phyloP scores from a whole-genome alignment of 768 basidiomycete species.

The Amanita muscaria region DNA sequence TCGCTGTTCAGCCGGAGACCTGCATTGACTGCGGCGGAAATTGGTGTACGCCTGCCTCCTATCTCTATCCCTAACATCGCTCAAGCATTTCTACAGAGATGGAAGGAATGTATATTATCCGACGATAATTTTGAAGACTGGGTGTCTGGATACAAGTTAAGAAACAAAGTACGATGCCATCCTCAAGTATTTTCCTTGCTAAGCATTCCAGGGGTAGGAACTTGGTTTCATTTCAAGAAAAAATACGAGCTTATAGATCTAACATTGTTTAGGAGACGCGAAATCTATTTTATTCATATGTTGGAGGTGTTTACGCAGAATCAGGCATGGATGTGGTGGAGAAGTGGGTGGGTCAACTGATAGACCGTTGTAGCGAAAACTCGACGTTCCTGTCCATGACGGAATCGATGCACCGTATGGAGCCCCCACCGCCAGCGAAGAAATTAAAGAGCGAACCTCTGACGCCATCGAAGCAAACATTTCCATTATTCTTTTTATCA shows the following conservation, averaged over 20 bases:
- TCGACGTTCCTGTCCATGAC: constrained; percentile 10
- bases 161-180: constrained; percentile 39
- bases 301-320: constrained; percentile 53
- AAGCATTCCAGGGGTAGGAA: constrained; percentile 31
- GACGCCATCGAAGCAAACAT: constrained; percentile 14
- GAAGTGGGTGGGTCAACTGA: constrained; percentile 45
- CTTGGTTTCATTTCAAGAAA: constrained; percentile 11
- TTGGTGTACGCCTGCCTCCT: constrained; percentile 39
- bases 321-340: constrained; percentile 43
- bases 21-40: constrained; percentile 35
- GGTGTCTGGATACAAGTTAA: constrained; percentile 39
- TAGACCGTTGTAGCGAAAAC: constrained; percentile 21
- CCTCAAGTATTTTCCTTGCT: constrained; percentile 28
- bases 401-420: constrained; percentile 12
- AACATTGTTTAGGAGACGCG: constrained; percentile 39
- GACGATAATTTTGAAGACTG: constrained; percentile 37
- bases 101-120: constrained; percentile 28
- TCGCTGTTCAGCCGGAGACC: constrained; percentile 44
- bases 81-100: constrained; percentile 15
- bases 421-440: constrained; percentile 24
- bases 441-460: constrained; percentile 31
- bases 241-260: constrained; percentile 9
- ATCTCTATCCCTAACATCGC: constrained; percentile 4
- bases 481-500: constrained; percentile 25
- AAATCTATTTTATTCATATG: constrained; percentile 55